phyloP scores from a whole-genome alignment of 2,329 filamentous ascomycete species.

The Alternaria gansuensis region DNA sequence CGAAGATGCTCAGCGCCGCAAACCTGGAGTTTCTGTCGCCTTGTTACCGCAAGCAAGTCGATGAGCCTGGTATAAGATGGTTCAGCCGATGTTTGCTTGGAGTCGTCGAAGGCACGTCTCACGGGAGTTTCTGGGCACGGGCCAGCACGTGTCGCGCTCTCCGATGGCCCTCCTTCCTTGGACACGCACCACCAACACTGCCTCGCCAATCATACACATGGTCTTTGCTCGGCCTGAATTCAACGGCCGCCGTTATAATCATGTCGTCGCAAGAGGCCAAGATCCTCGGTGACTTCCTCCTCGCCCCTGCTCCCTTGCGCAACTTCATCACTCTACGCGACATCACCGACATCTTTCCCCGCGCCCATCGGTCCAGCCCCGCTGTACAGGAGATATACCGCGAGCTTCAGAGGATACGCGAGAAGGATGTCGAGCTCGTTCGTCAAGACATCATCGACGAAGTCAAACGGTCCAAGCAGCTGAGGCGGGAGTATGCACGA shows the following conservation, averaged over 20 bases:
- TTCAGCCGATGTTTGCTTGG: conserved; percentile 20
- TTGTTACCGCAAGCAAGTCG: conserved; percentile 9
- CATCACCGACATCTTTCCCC: conserved; percentile 81
- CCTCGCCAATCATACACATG: conserved; percentile 6
- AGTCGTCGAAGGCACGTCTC: conserved; percentile 22
- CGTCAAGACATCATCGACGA: conserved; percentile 72
- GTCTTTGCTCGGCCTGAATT: background rate
- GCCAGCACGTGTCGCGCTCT: conserved; percentile 37
- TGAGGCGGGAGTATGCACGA: conserved; percentile 66
- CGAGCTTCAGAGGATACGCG: conserved; percentile 78
- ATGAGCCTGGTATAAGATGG: conserved; percentile 17
- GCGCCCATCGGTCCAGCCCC: conserved; percentile 69
- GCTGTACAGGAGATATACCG: conserved; percentile 77
- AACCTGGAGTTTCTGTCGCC: background rate
- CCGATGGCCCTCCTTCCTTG: conserved; percentile 2
- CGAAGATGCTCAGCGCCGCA: conserved; percentile 13
- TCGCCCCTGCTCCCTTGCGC: conserved; percentile 77
- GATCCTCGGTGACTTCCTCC: conserved; percentile 80
- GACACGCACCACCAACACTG: conserved; percentile 27
- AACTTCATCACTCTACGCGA: conserved; percentile 76
- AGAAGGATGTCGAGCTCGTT: conserved; percentile 72
- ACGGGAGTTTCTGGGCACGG: conserved; percentile 34
- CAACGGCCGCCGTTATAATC: conserved; percentile 15
- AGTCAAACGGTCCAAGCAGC: conserved; percentile 66
- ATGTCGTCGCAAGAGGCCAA: conserved; percentile 79